Evolutionary conservation across 768 basidiomycete genomes (phyloP).

Genomic region (Amanita rimosa): DNA sequence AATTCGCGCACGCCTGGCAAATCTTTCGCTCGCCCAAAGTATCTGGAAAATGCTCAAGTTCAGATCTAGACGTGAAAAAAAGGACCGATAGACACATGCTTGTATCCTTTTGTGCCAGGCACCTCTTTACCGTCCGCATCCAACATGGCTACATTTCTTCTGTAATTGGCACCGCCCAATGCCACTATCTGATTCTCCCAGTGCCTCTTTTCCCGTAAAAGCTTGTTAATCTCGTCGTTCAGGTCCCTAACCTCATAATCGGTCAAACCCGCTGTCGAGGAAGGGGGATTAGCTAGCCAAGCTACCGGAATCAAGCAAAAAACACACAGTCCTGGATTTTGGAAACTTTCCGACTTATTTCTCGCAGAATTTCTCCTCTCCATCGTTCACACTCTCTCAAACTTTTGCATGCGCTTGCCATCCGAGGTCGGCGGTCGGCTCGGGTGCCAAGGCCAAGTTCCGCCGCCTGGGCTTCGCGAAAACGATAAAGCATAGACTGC

Average conservation of each 20-base stretch:
- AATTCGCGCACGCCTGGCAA: constrained; percentile 92
- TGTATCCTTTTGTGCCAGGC: constrained; percentile 95
- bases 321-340: constrained; percentile 91
- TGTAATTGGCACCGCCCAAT: constrained; percentile 91
- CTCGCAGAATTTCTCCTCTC: constrained; percentile 90
- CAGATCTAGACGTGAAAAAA: not conserved
- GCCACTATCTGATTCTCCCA: constrained; percentile 99
- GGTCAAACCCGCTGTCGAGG: constrained; percentile 67
- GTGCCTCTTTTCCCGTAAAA: constrained; percentile 90
- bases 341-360: constrained; percentile 92
- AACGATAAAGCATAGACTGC: constrained; percentile 90
- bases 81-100: constrained; percentile 37
- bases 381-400: constrained; percentile 90
- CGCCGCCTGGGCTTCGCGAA: constrained; percentile 92
- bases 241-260: constrained; percentile 95
- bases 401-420: constrained; percentile 89
- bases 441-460: constrained; percentile 89
- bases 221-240: constrained; percentile 96
- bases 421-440: constrained; percentile 75
- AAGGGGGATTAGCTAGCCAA: not conserved
- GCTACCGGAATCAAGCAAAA: not conserved
- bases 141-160: constrained; percentile 86
- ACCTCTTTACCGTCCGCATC: constrained; percentile 96
- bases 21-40: constrained; percentile 95
- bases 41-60: constrained; percentile 33